Conservation (phyloP, 2,329 filamentous ascomycete species). For the Acarospora socialis region DNA sequence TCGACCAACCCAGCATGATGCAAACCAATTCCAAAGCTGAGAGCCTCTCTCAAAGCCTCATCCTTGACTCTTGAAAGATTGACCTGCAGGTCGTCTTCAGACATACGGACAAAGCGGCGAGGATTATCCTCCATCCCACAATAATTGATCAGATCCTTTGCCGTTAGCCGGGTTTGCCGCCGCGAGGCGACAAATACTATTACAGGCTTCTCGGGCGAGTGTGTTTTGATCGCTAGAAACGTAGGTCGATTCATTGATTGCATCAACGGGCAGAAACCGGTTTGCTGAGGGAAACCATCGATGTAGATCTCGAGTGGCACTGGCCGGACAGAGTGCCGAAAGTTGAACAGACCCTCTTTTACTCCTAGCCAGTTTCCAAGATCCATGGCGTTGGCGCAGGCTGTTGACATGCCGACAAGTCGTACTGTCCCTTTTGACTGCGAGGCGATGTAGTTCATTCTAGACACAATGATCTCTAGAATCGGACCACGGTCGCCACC, state of each 20-base stretch:
- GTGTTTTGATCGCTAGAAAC: slow-evolving; percentile 89
- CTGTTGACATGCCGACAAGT: slow-evolving; percentile 96
- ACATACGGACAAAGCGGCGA: slow-evolving; percentile 81
- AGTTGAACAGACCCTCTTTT: slow-evolving; percentile 92
- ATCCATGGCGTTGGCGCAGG: slow-evolving; percentile 89
- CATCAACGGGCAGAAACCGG: slow-evolving; percentile 95
- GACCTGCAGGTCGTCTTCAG: slow-evolving; percentile 79
- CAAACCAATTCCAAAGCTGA: slow-evolving; percentile 91
- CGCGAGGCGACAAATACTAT: slow-evolving; percentile 97
- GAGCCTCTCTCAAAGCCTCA: slow-evolving; percentile 78
- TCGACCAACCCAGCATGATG: slow-evolving; percentile 96
- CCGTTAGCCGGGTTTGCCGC: slow-evolving; percentile 84
- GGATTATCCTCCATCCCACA: slow-evolving; percentile 99
- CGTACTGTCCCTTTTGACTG: slow-evolving; percentile 82
- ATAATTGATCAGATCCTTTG: slow-evolving; percentile 90
- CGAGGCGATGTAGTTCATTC: slow-evolving; percentile 97
- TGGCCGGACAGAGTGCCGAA: slow-evolving; percentile 88
- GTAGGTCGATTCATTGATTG: slow-evolving; percentile 98
- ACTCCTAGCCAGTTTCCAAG: slow-evolving; percentile 94
- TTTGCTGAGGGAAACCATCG: slow-evolving; percentile 87
- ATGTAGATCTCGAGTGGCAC: slow-evolving; percentile 95
- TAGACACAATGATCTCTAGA: slow-evolving; percentile 82
- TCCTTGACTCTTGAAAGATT: slow-evolving; percentile 89
- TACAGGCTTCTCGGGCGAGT: slow-evolving; percentile 90
- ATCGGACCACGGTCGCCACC: slow-evolving; percentile 94